Evolutionary conservation across 2,329 filamentous ascomycete species (phyloP), one percentile per base, ranked within the genome.

Genomic region (Byssochlamys sp.): DNA sequence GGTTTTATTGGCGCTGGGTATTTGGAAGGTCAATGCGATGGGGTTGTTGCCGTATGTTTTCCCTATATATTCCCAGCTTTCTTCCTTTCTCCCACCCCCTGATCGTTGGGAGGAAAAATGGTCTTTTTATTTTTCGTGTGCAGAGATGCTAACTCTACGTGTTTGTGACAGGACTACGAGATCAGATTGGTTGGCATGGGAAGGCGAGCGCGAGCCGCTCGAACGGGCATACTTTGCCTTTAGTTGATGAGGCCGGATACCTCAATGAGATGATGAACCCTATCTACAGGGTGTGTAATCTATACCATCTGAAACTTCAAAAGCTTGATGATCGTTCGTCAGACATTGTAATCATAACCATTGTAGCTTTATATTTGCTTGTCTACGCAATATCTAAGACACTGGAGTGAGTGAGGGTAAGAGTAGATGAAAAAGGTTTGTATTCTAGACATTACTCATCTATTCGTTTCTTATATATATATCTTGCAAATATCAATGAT

Each of bases 21-120:
- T 99, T 55, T 99, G 91, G 90, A 99, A 99, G 75, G 85, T 99
- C 28, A 96, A 97, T 74, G 85, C 83, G 39, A 99, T 99, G 94
- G 94, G 94, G 0, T 75, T 99, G 65, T 79, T 99, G 72, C 94
- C 94, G 85, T 92, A 80, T 71, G 88, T 84, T 56, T 50, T 54
- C 11, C 52, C 26, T 6, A 19, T 19, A 19, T 55, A 49, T 54
- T 31, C 53, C 9, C 29, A 19, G 2, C 35, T 52, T 31, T 28
- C 56, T 29, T 57, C 45, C n/a, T 55, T 12, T 49, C 35, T 48
- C 11, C 11, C 29, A 7, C 28, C 19, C 19, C 1, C 19, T 19
- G 19, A 19, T 19, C 28, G 28, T 29, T 29, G 28, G 9, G 28
- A 29, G 19, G 19, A 2, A 29, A 29, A 0, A 1, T 3, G 29